Percentiles rank a stretch among this genome's conserved stretches.
These are phyloP conservation scores for Sechiopsis laciniata DNA, from an alignment of 306 rosid species.

Conservation along the genomic window DNA sequence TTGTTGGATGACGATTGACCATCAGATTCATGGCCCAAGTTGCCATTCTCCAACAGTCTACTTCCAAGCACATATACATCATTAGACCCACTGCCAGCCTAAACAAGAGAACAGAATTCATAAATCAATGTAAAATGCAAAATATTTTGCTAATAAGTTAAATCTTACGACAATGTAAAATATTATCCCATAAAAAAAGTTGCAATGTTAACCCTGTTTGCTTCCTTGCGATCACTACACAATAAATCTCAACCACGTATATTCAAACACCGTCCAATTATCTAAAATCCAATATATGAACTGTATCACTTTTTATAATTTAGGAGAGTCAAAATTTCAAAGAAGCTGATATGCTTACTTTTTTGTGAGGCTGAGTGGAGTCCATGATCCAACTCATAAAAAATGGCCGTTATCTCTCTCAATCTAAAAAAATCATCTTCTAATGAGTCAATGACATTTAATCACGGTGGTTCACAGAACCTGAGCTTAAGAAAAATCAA, in stretches of 20 bases:
- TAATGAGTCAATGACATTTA: not conserved
- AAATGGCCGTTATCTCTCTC: not conserved
- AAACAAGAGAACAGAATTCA: constrained; percentile 33
- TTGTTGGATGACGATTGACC: constrained; percentile 45
- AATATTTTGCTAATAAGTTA: too few species aligned
- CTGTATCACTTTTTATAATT: not conserved
- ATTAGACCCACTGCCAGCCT: constrained; percentile 50
- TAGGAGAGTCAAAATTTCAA: not conserved
- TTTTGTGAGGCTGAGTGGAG: not conserved
- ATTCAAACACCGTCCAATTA: too few species aligned
- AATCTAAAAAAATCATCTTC: constrained; percentile 14
- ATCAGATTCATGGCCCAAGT: constrained; percentile 56
- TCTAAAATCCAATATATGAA: too few species aligned
- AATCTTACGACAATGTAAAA: too few species aligned
- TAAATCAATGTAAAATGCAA: too few species aligned
- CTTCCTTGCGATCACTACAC: too few species aligned
- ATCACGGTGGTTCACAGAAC: not conserved
- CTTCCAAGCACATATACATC: constrained; percentile 63
- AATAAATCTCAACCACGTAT: too few species aligned
- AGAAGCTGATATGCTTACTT: constrained; percentile 11
- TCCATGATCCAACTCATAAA: constrained; percentile 13
- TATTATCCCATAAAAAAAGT: too few species aligned
- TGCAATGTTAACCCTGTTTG: too few species aligned
- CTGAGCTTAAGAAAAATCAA: not conserved
- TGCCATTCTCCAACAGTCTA: constrained; percentile 73